Conservation (phyloP, 2,329 filamentous ascomycete genomes). For the Cephalotrichum gorgonifer region DNA sequence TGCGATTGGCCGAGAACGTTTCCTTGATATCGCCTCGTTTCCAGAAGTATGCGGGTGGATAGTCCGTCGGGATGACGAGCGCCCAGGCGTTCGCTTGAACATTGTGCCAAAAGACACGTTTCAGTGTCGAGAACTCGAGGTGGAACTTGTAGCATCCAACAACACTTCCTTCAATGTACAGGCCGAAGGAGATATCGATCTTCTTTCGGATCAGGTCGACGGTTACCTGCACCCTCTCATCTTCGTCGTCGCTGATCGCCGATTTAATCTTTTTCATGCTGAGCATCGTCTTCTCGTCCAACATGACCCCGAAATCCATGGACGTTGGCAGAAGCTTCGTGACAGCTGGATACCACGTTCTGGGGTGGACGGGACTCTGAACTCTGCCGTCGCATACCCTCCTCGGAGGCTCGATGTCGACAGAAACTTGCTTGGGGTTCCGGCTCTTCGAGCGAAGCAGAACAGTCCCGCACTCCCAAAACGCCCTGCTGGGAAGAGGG, state of each 20-base stretch:
- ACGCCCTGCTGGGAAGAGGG: slow-evolving; percentile 39
- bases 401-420: neutral
- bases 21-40: slow-evolving; percentile 19
- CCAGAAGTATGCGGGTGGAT: slow-evolving; percentile 37
- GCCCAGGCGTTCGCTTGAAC: slow-evolving; percentile 18
- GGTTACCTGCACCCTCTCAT: slow-evolving; percentile 20
- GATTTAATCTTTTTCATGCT: slow-evolving; percentile 36
- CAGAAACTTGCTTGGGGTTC: neutral
- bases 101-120: slow-evolving; percentile 24
- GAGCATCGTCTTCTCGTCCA: slow-evolving; percentile 44
- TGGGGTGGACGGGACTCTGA: slow-evolving; percentile 19
- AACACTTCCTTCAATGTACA: neutral
- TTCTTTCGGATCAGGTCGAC: slow-evolving; percentile 27
- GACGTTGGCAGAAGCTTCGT: slow-evolving; percentile 11
- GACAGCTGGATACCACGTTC: slow-evolving; percentile 8
- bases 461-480: slow-evolving; percentile 31
- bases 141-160: slow-evolving; percentile 24
- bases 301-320: slow-evolving; percentile 53
- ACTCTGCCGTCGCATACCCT: slow-evolving; percentile 7
- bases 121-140: slow-evolving; percentile 36
- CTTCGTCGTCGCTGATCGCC: neutral
- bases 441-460: neutral
- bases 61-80: slow-evolving; percentile 36
- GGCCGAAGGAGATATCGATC: slow-evolving; percentile 28
- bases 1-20: slow-evolving; percentile 20